Evolutionary conservation across 2,329 filamentous ascomycete genomes (phyloP).

Genomic region (Fusarium sp.): DNA sequence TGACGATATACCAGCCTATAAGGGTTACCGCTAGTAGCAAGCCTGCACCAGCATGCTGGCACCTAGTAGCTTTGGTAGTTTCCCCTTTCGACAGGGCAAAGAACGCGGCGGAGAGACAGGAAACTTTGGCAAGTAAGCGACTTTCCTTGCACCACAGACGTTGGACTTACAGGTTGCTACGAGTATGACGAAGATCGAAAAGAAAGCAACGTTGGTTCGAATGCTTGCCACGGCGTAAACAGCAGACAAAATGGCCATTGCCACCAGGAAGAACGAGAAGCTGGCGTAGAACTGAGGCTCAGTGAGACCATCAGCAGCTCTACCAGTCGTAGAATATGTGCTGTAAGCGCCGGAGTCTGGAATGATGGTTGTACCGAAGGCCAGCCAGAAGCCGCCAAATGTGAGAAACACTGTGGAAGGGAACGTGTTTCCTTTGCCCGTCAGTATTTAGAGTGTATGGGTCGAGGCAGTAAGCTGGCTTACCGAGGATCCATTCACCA

Average conservation of each 20-base stretch:
- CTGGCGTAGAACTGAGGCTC: conserved; percentile 60
- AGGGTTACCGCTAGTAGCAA: conserved; percentile 41
- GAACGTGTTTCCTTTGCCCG: conserved; percentile 59
- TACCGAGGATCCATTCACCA: conserved; percentile 61
- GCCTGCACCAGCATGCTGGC: conserved; percentile 46
- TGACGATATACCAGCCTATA: conserved; percentile 63
- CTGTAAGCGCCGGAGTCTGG: conserved; percentile 60
- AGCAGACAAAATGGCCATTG: conserved; percentile 69
- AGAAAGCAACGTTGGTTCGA: conserved; percentile 73
- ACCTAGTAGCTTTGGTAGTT: conserved; percentile 21
- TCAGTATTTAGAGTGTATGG: background rate
- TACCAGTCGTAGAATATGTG: conserved; percentile 48
- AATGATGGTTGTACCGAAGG: conserved; percentile 60
- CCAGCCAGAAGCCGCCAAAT: conserved; percentile 63
- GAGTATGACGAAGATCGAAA: conserved; percentile 69
- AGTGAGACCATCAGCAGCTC: conserved; percentile 52
- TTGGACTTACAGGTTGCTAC: conserved; percentile 50
- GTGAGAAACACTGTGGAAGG: conserved; percentile 62
- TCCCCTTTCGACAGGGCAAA: conserved; percentile 43
- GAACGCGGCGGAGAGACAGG: conserved; percentile 47
- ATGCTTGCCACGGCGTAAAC: conserved; percentile 72
- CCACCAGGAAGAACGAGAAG: conserved; percentile 68
- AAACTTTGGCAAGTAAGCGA: conserved; percentile 31
- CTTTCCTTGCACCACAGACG: too few relatives aligned
- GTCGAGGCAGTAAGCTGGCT: rapidly evolving